Evolutionary conservation across 345 rosid species (phyloP), one percentile per base, ranked within the genome.

Genomic region (Murraya paniculata): DNA sequence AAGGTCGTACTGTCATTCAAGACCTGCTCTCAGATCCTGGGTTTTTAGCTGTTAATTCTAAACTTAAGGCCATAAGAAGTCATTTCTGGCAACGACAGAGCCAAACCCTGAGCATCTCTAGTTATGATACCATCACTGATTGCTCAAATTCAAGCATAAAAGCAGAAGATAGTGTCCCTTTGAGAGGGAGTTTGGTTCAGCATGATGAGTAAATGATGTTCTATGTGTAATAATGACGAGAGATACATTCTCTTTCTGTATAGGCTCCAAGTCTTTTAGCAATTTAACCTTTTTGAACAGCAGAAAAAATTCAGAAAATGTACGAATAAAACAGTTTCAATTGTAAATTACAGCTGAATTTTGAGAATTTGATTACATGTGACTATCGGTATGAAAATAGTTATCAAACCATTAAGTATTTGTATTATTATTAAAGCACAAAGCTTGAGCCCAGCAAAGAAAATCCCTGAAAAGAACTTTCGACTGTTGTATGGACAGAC

Each of bases 1-100:
- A 91, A 68, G 97, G 97, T 71, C 83, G 80, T 85, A 93, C 97
- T 7, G 88, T 87, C 0, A 81, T 94, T 80, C 90, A 89, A 83
- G 95, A 94, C 66, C 81, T 90, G 69, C 86, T 93, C 65, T 90
- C 97, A 1, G 94, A 90, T 84, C 88, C 89, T 0, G 94, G 97
- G 58, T 89, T 89, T 78, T 85, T 91, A 10, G 83, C 92, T 45
- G 82, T 81, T n/a, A 88, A 88, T 71, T 70, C 93, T 0, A 94
- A 94, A 85, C 86, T 85, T 68, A 86, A 81, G 87, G 86, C 97
- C 27, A 77, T 90, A 59, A 89, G 96, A 79, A 91, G 83, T 72
- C 97, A 91, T 86, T 91, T 91, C 84, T 94, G 97, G 97, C 95
- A 93, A 81, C 81, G 82, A 36, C 87, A 90, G 28, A 88, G 91